Conservation (phyloP, 2,329 filamentous ascomycete species). For the Aureobasidium pullulans region DNA sequence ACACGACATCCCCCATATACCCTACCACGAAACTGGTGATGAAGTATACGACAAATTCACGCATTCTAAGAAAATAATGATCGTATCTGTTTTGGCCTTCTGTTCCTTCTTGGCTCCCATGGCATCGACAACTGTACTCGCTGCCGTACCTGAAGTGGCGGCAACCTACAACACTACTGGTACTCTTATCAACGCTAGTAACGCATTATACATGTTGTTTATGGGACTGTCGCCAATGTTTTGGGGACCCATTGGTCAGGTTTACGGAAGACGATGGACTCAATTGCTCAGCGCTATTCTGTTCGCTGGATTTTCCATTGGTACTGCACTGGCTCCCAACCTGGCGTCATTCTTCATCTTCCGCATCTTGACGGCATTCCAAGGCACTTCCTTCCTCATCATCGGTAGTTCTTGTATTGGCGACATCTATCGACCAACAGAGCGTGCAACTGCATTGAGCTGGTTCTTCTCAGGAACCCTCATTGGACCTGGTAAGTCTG, state of each 20-base stretch:
- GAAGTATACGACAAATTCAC: conserved; percentile 59
- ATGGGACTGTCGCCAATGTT: conserved; percentile 66
- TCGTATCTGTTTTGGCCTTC: conserved; percentile 63
- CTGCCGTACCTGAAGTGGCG: conserved; percentile 68
- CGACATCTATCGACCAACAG: conserved; percentile 47
- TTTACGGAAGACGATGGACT: conserved; percentile 44
- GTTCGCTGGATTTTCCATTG: conserved; percentile 63
- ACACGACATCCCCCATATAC: conserved; percentile 20
- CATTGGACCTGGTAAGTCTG: conserved; percentile 48
- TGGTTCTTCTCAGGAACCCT: conserved; percentile 68
- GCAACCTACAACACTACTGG: conserved; percentile 56
- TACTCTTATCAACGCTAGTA: conserved; percentile 63
- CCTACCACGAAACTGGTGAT: conserved; percentile 39
- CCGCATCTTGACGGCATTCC: conserved; percentile 64
- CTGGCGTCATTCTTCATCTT: conserved; percentile 66
- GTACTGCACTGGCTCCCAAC: conserved; percentile 64
- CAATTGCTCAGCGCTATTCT: conserved; percentile 51
- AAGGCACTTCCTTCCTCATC: conserved; percentile 67
- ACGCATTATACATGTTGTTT: conserved; percentile 66
- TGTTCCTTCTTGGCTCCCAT: conserved; percentile 71
- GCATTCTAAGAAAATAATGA: conserved; percentile 53
- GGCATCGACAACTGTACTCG: conserved; percentile 64
- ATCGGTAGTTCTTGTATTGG: conserved; percentile 64
- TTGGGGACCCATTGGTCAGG: conserved; percentile 60
- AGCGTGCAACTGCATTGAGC: conserved; percentile 63